Evolutionary conservation across 768 basidiomycete genomes (phyloP).

Genomic region (Leucosporidium scottii): DNA sequence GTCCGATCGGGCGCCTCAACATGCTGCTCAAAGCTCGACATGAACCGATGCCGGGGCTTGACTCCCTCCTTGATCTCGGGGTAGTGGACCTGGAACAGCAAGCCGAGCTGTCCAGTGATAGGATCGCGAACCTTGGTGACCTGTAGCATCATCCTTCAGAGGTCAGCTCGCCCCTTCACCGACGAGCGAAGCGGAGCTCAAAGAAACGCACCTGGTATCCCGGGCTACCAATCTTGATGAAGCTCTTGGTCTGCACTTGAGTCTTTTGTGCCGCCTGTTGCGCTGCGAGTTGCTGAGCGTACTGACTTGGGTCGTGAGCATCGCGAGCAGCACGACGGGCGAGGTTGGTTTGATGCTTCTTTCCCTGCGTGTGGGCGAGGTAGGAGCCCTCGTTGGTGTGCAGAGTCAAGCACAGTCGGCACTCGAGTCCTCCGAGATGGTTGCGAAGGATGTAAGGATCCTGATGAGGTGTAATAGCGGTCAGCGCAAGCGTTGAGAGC

Average conservation of each 20-base stretch:
- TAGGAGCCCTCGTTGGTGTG: slow-evolving; percentile 99
- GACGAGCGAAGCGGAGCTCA: background rate
- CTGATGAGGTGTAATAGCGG: slow-evolving; percentile 43
- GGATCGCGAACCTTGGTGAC: slow-evolving; percentile 94
- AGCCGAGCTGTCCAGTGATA: slow-evolving; percentile 73
- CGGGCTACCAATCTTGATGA: slow-evolving; percentile 93
- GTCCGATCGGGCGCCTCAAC: slow-evolving; percentile 89
- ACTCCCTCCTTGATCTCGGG: slow-evolving; percentile 82
- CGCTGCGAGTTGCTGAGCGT: slow-evolving; percentile 50
- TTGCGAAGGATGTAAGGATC: slow-evolving; percentile 98
- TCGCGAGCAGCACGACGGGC: slow-evolving; percentile 95
- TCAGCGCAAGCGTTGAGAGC: background rate
- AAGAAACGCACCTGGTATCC: slow-evolving; percentile 53
- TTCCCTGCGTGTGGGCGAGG: slow-evolving; percentile 97
- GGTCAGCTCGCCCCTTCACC: background rate
- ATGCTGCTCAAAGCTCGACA: slow-evolving; percentile 97
- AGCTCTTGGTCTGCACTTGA: slow-evolving; percentile 76
- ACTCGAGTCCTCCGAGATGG: slow-evolving; percentile 96
- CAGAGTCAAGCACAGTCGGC: slow-evolving; percentile 90
- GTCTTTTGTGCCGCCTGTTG: slow-evolving; percentile 39
- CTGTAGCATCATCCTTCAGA: slow-evolving; percentile 42
- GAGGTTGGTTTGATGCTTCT: slow-evolving; percentile 98
- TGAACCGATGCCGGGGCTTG: slow-evolving; percentile 78
- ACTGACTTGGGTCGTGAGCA: slow-evolving; percentile 84
- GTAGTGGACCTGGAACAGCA: slow-evolving; percentile 89